Base-by-base conservation (phyloP, 78 protist genomes). In the Polysphondylium violaceum region DNA sequence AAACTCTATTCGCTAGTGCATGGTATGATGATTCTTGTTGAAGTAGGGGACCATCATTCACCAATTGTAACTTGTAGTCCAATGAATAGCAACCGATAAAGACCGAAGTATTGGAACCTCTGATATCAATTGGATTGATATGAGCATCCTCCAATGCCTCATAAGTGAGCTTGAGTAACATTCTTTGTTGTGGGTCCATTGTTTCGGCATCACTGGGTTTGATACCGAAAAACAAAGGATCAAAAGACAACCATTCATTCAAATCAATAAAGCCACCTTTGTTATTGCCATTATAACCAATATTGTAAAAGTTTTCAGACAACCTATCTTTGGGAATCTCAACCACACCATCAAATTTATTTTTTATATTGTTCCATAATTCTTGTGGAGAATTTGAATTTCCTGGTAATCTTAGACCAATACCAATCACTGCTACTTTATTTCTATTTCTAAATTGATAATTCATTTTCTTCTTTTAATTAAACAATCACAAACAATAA, bases 121-220 rank as follows among this genome's bases (percentile, higher is more conserved):
- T 14, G 3, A 68, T 9, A 12, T 3, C 12, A 41, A 7, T 23
- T 43, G 59, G 59, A 11, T n/a, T 25, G 9, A 68, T 47, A 23
- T 36, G 38, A 19, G 94, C 75, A 73, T 76, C 94, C 4, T 69
- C 83, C 11, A 91, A 25, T 1, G 96, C 87, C 23, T 59, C 92
- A 3, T 17, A 35, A 11, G 87, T 29, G 25, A 59, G 50, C 63
- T 89, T 86, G 14, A 95, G 88, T n/a, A 94, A 58, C 2, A 95
- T 25, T 8, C 95, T 63, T 47, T 94, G 96, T 90, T 94, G 95
- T 7, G 97, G 97, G 44, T 95, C 97, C 31, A 92, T 94, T 21
- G 16, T 8, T 1, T 0, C 12, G 4, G 92, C 68, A 14, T 90
- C 97, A 8, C 14, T 67, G 0, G 68, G 65, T 5, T 86, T 11